A percentile compares a stretch with the other conserved stretches of the same genome.
Evolutionary conservation across 2,329 filamentous ascomycete species (phyloP).

Genomic region (Shiraia sp.): DNA sequence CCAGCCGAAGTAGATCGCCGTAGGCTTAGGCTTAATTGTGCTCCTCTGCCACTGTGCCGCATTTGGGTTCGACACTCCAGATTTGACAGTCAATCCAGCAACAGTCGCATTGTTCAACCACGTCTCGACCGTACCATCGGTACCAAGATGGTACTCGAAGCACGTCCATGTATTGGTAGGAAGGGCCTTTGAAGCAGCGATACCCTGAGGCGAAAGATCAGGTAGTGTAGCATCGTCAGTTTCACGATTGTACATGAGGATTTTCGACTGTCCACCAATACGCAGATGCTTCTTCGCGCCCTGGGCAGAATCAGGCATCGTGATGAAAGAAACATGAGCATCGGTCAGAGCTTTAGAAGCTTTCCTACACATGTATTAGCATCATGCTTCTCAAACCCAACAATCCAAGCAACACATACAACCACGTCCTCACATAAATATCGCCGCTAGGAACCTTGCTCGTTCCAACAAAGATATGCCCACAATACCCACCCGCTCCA

Average conservation of each 20-base stretch:
- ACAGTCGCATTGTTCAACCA: conserved; percentile 61
- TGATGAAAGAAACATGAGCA: conserved; percentile 66
- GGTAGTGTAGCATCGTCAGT: conserved; percentile 65
- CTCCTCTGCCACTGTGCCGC: conserved; percentile 58
- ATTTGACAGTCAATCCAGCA: conserved; percentile 55
- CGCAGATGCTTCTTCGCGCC: conserved; percentile 63
- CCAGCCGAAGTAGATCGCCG: conserved; percentile 65
- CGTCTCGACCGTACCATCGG: conserved; percentile 63
- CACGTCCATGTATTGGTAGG: conserved; percentile 60
- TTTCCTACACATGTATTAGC: conserved; percentile 50
- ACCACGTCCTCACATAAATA: conserved; percentile 59
- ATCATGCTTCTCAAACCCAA: conserved; percentile 7
- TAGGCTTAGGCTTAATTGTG: conserved; percentile 56
- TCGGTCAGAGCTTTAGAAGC: conserved; percentile 60
- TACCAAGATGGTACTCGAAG: conserved; percentile 64
- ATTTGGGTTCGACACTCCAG: conserved; percentile 56
- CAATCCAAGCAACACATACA: conserved; percentile 50
- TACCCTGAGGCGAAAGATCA: conserved; percentile 63
- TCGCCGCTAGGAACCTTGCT: conserved; percentile 60
- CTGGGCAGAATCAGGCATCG: conserved; percentile 63
- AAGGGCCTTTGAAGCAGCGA: conserved; percentile 58
- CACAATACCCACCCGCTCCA: conserved; percentile 61
- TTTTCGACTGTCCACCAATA: conserved; percentile 63
- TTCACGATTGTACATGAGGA: conserved; percentile 68
- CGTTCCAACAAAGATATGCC: conserved; percentile 65